Conservation (phyloP, 768 basidiomycete species). For the Podaxis sp. region DNA sequence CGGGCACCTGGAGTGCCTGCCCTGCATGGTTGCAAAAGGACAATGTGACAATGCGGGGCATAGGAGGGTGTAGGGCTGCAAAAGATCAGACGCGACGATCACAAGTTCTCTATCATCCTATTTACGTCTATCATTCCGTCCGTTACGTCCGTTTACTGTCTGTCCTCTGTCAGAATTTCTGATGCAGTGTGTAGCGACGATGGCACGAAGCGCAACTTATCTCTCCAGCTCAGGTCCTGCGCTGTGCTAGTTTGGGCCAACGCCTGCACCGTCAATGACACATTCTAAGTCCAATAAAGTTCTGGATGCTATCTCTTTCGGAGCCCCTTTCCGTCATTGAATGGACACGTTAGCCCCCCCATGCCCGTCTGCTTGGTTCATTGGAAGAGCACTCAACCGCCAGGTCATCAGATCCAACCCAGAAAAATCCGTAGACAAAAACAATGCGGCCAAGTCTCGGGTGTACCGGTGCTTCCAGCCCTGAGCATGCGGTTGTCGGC, state of each 20-base stretch:
- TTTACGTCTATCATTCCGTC: neutral
- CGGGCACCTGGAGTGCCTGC: neutral
- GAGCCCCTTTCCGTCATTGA: neutral
- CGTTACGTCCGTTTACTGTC: neutral
- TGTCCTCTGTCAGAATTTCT: neutral
- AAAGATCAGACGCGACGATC: neutral
- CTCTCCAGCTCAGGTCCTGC: too few species aligned
- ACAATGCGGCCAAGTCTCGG: conserved; percentile 1
- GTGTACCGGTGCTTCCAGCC: neutral
- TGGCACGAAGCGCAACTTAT: too few species aligned
- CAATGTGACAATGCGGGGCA: neutral
- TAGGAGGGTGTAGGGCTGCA: neutral
- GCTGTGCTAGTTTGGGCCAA: too few species aligned
- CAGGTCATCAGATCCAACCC: neutral
- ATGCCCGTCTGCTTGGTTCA: neutral
- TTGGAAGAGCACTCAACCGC: neutral
- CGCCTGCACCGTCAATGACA: too few species aligned
- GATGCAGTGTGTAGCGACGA: too few species aligned
- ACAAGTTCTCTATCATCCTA: neutral
- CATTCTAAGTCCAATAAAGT: too few species aligned
- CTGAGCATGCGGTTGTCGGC: neutral
- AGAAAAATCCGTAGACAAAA: neutral
- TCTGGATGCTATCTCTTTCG: too few species aligned
- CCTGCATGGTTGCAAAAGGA: neutral
- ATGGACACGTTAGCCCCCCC: neutral